Percentiles rank a stretch among this genome's conserved stretches.
Conservation (phyloP, 1,284 basidiomycete genomes). For the Neotropicomus parvogracilis region DNA sequence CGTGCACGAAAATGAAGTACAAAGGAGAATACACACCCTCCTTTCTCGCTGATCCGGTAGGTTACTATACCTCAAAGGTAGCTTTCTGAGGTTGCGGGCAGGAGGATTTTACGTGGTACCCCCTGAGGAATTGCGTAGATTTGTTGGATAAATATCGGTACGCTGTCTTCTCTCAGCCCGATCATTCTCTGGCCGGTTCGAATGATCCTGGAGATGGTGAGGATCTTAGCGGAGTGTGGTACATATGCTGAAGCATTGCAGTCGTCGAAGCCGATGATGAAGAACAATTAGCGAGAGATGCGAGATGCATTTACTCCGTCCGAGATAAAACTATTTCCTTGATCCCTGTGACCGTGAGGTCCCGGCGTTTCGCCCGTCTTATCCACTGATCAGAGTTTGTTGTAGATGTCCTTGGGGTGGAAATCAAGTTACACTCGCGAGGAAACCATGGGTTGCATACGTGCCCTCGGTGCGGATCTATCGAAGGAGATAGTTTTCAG, state of each 20-base stretch:
- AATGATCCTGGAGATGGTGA: conserved; percentile 27
- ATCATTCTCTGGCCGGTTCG: conserved; percentile 42
- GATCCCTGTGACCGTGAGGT: conserved; percentile 27
- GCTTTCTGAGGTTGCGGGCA: conserved; percentile 28
- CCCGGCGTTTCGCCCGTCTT: not conserved
- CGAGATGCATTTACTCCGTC: conserved; percentile 26
- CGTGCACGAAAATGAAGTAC: conserved; percentile 94
- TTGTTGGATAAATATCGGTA: conserved; percentile 65
- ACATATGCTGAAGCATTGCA: conserved; percentile 8
- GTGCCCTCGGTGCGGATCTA: conserved; percentile 40
- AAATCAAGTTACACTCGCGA: conserved; percentile 20
- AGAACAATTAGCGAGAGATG: conserved; percentile 19
- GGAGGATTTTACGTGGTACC: conserved; percentile 77
- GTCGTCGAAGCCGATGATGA: conserved; percentile 15
- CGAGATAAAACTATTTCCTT: conserved; percentile 21
- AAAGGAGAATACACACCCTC: conserved; percentile 92
- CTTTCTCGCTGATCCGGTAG: conserved; percentile 84
- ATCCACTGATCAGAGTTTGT: conserved; percentile 9
- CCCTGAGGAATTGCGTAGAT: conserved; percentile 56
- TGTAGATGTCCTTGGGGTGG: conserved; percentile 34
- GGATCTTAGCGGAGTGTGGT: not conserved
- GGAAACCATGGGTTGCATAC: conserved; percentile 36
- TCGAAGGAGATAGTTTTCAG: conserved; percentile 37
- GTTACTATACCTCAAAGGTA: not conserved
- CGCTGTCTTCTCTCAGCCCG: conserved; percentile 64